Evolutionary conservation across 768 basidiomycete genomes (phyloP).

Genomic region (Suillus luteus): DNA sequence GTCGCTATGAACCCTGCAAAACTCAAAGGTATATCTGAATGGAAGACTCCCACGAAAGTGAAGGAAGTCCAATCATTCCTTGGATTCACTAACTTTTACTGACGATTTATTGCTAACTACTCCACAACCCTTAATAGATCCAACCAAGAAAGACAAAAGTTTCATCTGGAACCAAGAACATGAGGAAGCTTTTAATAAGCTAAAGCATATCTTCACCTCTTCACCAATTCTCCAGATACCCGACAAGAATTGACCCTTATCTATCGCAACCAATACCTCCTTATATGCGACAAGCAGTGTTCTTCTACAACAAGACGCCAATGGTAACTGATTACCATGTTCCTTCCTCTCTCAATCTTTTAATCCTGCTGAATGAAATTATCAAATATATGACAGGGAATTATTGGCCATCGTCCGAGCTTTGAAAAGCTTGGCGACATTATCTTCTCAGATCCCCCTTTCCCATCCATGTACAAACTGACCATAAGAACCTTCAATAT

Average conservation of each 20-base stretch:
- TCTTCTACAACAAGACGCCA: not conserved
- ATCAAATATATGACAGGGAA: slow-evolving; percentile 45
- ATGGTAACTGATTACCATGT: not conserved
- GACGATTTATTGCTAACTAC: slow-evolving; percentile 32
- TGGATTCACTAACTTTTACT: slow-evolving; percentile 34
- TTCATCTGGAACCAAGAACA: slow-evolving; percentile 29
- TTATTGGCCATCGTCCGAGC: not conserved
- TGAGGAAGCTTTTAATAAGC: slow-evolving; percentile 26
- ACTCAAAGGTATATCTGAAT: not conserved
- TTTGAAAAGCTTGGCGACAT: slow-evolving; percentile 21
- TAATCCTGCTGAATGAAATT: slow-evolving; percentile 42
- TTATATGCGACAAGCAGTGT: not conserved
- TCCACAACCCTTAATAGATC: slow-evolving; percentile 26
- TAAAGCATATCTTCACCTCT: slow-evolving; percentile 30
- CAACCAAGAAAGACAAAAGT: slow-evolving; percentile 26
- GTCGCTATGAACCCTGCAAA: not conserved
- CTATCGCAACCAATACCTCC: slow-evolving; percentile 7
- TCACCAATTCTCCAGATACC: not conserved
- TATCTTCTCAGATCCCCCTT: slow-evolving; percentile 35
- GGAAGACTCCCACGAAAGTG: not conserved
- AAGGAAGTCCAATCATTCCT: slow-evolving; percentile 21
- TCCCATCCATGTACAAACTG: slow-evolving; percentile 34
- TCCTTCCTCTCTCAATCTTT: not conserved
- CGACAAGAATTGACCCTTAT: slow-evolving; percentile 14
- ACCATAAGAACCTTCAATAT: slow-evolving; percentile 28